These are phyloP conservation scores for Sarocladiaceae sp. DNA, from an alignment of 2,329 filamentous ascomycete species.

Conservation along the genomic window DNA sequence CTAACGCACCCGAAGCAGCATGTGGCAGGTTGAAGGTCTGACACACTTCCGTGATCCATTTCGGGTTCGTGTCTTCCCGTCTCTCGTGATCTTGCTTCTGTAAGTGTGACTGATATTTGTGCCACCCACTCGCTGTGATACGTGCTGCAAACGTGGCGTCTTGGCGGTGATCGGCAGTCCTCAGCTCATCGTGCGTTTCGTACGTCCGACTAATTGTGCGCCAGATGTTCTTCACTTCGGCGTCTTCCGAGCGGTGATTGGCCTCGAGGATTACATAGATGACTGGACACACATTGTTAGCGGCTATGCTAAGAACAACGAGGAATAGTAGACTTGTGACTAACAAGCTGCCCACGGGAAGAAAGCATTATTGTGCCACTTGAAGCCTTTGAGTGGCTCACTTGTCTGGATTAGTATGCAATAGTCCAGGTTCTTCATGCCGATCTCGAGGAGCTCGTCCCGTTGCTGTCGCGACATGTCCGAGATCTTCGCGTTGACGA, in stretches of 20 bases:
- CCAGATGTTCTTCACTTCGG: not conserved
- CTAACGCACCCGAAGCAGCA: not conserved
- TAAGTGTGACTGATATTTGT: not conserved
- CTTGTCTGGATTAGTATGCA: not conserved
- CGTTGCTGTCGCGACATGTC: not conserved
- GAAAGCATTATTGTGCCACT: not conserved
- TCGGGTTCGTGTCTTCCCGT: not conserved
- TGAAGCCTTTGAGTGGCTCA: not conserved
- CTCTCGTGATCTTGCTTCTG: not conserved
- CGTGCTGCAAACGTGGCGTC: not conserved
- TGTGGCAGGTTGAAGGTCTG: not conserved
- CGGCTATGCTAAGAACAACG: not conserved
- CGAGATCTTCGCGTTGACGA: constrained; percentile 2
- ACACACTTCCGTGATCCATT: not conserved
- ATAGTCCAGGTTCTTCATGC: constrained; percentile 4
- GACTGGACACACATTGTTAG: not conserved
- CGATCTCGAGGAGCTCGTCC: not conserved
- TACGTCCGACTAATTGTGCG: not conserved
- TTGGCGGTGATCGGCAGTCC: constrained; percentile 1
- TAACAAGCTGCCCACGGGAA: constrained; percentile 8
- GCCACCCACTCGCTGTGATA: not conserved
- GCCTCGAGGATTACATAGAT: constrained; percentile 7
- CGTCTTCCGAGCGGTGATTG: constrained; percentile 1
- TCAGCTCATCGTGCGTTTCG: not conserved
- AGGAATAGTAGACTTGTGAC: not conserved